Percentiles rank a stretch among this genome's conserved stretches.
Evolutionary conservation across 108 stramenopile genomes (phyloP).

Genomic region (Aurantiochytrium sp.): DNA sequence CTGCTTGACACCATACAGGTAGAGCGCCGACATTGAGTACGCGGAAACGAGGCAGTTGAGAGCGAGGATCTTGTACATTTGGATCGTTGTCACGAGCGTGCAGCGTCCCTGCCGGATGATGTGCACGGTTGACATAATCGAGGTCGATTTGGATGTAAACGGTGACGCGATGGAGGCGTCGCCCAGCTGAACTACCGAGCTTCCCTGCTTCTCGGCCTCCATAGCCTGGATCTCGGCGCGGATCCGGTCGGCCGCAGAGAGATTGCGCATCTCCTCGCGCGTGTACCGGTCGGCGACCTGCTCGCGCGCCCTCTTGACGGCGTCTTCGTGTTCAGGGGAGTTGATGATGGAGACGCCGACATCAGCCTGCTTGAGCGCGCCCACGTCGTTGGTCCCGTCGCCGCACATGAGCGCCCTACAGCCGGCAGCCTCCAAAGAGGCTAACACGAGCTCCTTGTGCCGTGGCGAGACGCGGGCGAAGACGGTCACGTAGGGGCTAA

Average conservation of each 20-base stretch:
- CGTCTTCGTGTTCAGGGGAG: slow-evolving; percentile 80
- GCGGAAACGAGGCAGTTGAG: slow-evolving; percentile 92
- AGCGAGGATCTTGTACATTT: slow-evolving; percentile 92
- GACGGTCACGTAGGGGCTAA: slow-evolving; percentile 74
- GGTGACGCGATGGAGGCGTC: slow-evolving; percentile 96
- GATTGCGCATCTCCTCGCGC: not conserved
- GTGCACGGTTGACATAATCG: slow-evolving; percentile 72
- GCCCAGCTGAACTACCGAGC: slow-evolving; percentile 66
- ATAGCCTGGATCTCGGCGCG: not conserved
- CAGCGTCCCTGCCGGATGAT: slow-evolving; percentile 90
- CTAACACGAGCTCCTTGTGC: slow-evolving; percentile 90
- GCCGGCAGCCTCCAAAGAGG: slow-evolving; percentile 79
- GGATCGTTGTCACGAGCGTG: slow-evolving; percentile 84
- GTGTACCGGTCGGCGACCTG: not conserved
- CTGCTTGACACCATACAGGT: slow-evolving; percentile 88
- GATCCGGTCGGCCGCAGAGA: not conserved
- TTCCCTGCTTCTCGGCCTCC: slow-evolving; percentile 17
- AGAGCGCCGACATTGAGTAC: slow-evolving; percentile 79
- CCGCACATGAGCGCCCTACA: slow-evolving; percentile 88
- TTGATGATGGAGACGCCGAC: slow-evolving; percentile 91
- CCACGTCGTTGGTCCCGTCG: slow-evolving; percentile 96
- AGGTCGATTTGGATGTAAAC: slow-evolving; percentile 82
- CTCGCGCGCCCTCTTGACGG: slow-evolving; percentile 53
- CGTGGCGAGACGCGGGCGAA: slow-evolving; percentile 89
- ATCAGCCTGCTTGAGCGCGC: slow-evolving; percentile 88